phyloP scores from a whole-genome alignment of 805 yeast genomes.

The Teunomyces pallodes region DNA sequence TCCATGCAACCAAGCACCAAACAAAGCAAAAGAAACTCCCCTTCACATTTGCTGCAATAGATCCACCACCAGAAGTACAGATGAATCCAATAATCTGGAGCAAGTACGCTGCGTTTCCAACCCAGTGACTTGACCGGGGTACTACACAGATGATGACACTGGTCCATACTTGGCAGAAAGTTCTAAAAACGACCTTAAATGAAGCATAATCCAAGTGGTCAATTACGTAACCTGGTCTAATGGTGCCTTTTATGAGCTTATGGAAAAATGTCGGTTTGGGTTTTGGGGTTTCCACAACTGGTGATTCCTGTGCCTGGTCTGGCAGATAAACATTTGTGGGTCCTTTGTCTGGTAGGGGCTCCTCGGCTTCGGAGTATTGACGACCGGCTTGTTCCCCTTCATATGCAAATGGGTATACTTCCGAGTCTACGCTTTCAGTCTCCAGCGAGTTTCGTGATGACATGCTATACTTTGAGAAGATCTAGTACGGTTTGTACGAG shows the following conservation, averaged over 20 bases:
- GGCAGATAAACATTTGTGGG: neutral
- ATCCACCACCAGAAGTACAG: constrained; percentile 25
- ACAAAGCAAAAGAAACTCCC: constrained; percentile 15
- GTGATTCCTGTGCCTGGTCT: neutral
- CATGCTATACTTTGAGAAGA: neutral
- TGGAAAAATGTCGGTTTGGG: constrained; percentile 11
- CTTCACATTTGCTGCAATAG: constrained; percentile 17
- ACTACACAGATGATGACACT: constrained; percentile 23
- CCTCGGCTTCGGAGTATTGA: neutral
- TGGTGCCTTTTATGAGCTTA: constrained; percentile 1
- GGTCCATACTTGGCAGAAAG: constrained; percentile 29
- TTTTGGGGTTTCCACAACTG: neutral
- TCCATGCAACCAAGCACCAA: constrained; percentile 20
- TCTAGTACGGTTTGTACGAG: neutral
- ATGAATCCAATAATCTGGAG: constrained; percentile 28
- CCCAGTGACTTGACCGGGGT: constrained; percentile 24
- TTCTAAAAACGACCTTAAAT: constrained; percentile 21
- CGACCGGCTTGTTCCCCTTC: neutral
- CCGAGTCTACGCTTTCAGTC: neutral
- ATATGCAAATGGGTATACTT: neutral
- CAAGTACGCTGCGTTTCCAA: constrained; percentile 28
- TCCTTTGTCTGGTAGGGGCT: neutral
- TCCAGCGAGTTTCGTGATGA: neutral
- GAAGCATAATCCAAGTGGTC: constrained; percentile 26
- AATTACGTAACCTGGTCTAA: constrained; percentile 23